phyloP scores from a whole-genome alignment of 1,284 basidiomycete species.

The Pterulicium gracile region DNA sequence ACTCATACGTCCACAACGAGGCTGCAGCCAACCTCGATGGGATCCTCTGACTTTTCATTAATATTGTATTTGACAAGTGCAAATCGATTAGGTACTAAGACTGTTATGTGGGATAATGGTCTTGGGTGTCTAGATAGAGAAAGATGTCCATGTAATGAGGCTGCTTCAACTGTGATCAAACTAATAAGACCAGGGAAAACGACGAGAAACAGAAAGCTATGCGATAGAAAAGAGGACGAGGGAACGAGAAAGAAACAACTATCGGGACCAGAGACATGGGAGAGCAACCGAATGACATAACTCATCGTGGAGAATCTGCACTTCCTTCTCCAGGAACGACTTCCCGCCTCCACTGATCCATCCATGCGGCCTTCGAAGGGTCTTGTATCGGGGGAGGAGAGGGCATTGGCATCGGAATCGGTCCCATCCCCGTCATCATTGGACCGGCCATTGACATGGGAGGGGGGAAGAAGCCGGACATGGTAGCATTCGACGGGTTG shows the following conservation, averaged over 20 bases:
- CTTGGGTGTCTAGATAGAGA: too few species aligned
- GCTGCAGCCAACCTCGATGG: too few species aligned
- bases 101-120: too few species aligned
- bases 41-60: too few species aligned
- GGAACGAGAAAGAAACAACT: not conserved
- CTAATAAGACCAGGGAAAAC: too few species aligned
- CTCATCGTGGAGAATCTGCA: too few species aligned
- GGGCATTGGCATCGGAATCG: slow-evolving; percentile 36
- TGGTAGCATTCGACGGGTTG: slow-evolving; percentile 53
- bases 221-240: slow-evolving; percentile 3
- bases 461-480: slow-evolving; percentile 46
- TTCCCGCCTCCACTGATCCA: slow-evolving; percentile 71
- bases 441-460: slow-evolving; percentile 21
- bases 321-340: slow-evolving; percentile 59
- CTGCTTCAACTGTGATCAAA: too few species aligned
- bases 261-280: not conserved
- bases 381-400: slow-evolving; percentile 57
- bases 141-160: too few species aligned
- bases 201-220: slow-evolving; percentile 4
- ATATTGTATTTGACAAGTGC: too few species aligned
- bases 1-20: too few species aligned
- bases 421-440: slow-evolving; percentile 43
- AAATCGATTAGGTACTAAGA: too few species aligned
- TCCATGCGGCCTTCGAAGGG: slow-evolving; percentile 50
- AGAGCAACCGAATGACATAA: too few species aligned